phyloP scores from a whole-genome alignment of 1,284 basidiomycete genomes.

The Ganoderma lingzhi region DNA sequence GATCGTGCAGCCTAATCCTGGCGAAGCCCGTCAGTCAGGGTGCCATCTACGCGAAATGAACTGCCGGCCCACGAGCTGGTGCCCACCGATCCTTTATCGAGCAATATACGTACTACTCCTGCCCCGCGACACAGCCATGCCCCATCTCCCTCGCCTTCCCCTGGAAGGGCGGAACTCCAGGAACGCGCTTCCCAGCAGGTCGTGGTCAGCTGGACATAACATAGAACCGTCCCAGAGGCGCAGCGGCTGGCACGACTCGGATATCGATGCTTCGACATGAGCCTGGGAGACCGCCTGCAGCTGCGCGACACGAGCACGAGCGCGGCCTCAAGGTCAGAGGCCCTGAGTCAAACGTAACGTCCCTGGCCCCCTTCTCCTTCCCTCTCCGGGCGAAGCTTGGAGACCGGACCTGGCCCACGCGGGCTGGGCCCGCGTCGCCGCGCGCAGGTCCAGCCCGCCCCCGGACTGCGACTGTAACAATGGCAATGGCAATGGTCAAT shows the following conservation, averaged over 20 bases:
- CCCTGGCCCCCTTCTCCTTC: background rate
- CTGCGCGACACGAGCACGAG: background rate
- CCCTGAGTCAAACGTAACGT: background rate
- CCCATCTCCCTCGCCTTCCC: background rate
- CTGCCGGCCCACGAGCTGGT: slow-evolving; percentile 8
- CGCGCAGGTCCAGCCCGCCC: background rate
- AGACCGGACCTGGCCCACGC: background rate
- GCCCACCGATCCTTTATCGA: slow-evolving; percentile 17
- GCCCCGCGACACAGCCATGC: slow-evolving; percentile 19
- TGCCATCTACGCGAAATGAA: slow-evolving; percentile 4
- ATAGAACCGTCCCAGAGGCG: slow-evolving; percentile 2
- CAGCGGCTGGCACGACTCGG: background rate
- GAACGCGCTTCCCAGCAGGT: slow-evolving; percentile 4
- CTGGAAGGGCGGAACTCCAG: background rate
- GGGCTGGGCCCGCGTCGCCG: background rate
- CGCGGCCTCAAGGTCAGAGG: background rate
- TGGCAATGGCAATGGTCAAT: background rate
- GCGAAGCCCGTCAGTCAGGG: slow-evolving; percentile 7
- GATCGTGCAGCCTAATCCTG: slow-evolving; percentile 1
- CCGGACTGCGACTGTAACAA: background rate
- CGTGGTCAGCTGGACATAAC: background rate
- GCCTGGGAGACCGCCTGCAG: slow-evolving; percentile 4
- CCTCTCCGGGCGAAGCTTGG: background rate
- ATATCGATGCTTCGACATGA: background rate
- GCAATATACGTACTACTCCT: slow-evolving; percentile 19